Base-by-base conservation (phyloP, 1,139 yeast species). In the Protomyces gravidus region DNA sequence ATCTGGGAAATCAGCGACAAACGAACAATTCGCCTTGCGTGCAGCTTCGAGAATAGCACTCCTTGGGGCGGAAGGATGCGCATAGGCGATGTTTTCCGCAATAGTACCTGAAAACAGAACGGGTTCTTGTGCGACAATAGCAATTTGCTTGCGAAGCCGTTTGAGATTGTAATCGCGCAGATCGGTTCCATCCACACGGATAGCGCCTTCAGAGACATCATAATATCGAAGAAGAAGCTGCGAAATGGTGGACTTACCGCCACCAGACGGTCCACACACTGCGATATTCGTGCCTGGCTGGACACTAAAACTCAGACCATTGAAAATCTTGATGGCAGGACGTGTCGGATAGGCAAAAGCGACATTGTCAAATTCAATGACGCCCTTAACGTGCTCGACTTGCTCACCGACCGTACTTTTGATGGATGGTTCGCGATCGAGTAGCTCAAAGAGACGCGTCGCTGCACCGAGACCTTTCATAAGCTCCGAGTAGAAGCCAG, bases 391-490 rank as follows among this genome's bases (percentile, higher is more conserved):
- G 26, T 53, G 50, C 19, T 30, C 27, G 19, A 46, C 17, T 19
- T 62, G 53, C 25, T 36, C 30, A 27, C 97, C 97, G 39, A 73
- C 67, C 2, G 85, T 78, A 11, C 89, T 81, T 39, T 80, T 76
- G 49, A 90, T 88, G 28, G 73, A 69, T 1, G 96, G 92, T 62
- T 82, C 75, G 70, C 85, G 80, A 66, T 89, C 96, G 55, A 85
- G 80, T 52, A 92, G 76, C 72, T 92, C 97, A 74, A 92, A 92
- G 59, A 92, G 75, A 64, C 98, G 79, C 59, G 95, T 86, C 0
- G 97, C 94, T 0, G 97, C 97, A 63, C 98, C 98, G 5, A 90
- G 85, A 52, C 97, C 97, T 74, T 90, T 92, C 95, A 92, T 90
- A 62, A 90, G 75, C 69, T 92, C 97, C 0, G 96, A 85, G 69